Percentiles rank a stretch among this genome's conserved stretches.
These are phyloP conservation scores for Fusarium devonianum DNA, from an alignment of 2,329 filamentous ascomycete genomes.

Conservation along the genomic window DNA sequence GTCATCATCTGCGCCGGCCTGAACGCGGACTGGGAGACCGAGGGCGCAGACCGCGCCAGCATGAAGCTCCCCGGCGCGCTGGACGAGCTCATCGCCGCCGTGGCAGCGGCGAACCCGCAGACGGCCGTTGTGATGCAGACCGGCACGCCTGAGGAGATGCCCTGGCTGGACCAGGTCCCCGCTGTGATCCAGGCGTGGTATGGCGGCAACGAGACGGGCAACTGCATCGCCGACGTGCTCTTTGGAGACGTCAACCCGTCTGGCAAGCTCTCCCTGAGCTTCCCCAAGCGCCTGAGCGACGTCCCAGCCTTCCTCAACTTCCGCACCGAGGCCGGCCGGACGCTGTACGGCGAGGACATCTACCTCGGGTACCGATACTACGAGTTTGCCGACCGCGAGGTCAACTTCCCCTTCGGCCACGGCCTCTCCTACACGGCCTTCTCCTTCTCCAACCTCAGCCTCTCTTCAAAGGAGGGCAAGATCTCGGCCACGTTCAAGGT, in stretches of 20 bases:
- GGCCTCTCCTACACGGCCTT: conserved; percentile 82
- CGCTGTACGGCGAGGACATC: conserved; percentile 80
- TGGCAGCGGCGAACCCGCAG: conserved; percentile 71
- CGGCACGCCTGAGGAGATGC: conserved; percentile 77
- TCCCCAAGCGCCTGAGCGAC: conserved; percentile 72
- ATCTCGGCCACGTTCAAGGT: conserved; percentile 59
- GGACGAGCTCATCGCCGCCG: conserved; percentile 72
- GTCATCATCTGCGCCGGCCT: conserved; percentile 81
- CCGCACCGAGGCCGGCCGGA: conserved; percentile 71
- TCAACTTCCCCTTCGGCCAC: conserved; percentile 80
- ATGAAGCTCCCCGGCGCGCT: conserved; percentile 78
- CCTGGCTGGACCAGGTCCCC: conserved; percentile 65
- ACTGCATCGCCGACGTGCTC: conserved; percentile 79
- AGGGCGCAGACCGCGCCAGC: conserved; percentile 79
- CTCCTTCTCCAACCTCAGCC: conserved; percentile 57
- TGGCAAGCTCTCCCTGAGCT: conserved; percentile 76
- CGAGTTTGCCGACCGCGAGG: conserved; percentile 70
- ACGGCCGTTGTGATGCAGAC: conserved; percentile 79
- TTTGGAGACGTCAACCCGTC: conserved; percentile 78
- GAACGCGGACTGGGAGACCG: conserved; percentile 83
- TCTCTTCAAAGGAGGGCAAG: conserved; percentile 56
- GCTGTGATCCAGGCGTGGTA: conserved; percentile 82
- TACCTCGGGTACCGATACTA: conserved; percentile 85
- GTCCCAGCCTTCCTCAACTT: conserved; percentile 82
- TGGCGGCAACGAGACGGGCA: conserved; percentile 85